Conservation (phyloP, 1,284 basidiomycete species). For the Serendipita sp. region DNA sequence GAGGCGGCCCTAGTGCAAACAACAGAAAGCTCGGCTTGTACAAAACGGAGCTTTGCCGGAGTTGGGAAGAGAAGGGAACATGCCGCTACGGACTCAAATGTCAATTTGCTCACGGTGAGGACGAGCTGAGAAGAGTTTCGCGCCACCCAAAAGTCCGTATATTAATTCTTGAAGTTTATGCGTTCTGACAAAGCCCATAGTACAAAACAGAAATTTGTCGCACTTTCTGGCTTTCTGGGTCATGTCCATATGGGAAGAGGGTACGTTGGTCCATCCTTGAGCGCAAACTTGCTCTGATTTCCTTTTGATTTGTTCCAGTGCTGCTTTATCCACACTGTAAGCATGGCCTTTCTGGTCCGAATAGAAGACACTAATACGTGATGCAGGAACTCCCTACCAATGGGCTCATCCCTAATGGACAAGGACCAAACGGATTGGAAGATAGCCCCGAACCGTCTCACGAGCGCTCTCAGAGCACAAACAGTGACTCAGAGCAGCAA, state of each 20-base stretch:
- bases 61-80: constrained; percentile 86
- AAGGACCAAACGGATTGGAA: neutral
- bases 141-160: constrained; percentile 69
- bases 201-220: constrained; percentile 89
- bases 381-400: constrained; percentile 3
- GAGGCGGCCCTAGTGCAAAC: constrained; percentile 63
- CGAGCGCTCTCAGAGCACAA: constrained; percentile 6
- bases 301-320: constrained; percentile 25
- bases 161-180: constrained; percentile 10
- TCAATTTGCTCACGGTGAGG: constrained; percentile 82
- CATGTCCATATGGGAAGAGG: constrained; percentile 78
- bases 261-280: constrained; percentile 12
- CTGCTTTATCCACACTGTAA: constrained; percentile 78
- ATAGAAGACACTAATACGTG: constrained; percentile 34
- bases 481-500: constrained; percentile 6
- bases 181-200: constrained; percentile 25
- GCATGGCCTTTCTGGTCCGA: constrained; percentile 45
- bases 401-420: constrained; percentile 1
- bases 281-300: neutral
- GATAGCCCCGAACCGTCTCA: neutral
- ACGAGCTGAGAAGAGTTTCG: constrained; percentile 65
- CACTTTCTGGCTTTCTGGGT: constrained; percentile 85
- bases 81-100: constrained; percentile 79
- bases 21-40: constrained; percentile 78
- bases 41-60: constrained; percentile 84